Evolutionary conservation across 805 yeast species (phyloP), one percentile per base, ranked within the genome.

Genomic region (Saccharomycopsis javanensis): DNA sequence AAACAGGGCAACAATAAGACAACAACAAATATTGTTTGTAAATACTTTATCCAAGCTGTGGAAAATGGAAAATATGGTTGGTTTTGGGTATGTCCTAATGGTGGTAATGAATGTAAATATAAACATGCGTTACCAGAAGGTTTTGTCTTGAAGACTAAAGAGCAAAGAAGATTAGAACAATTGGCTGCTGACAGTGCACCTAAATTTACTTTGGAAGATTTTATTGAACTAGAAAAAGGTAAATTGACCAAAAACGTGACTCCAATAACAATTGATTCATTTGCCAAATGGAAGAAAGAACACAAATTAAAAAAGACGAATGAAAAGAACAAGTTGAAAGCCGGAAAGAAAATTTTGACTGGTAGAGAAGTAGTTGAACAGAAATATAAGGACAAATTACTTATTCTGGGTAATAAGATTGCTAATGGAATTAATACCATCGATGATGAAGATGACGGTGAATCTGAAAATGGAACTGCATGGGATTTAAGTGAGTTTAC

Each of bases 21-120:
- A 10, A 90, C 97, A 13, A 94, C 99, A 0, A 97, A 92, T 63
- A 94, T 80, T 64, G 88, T 94, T 53, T 94, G 99, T 79, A 94
- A 91, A 70, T 82, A 71, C 71, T 95, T 94, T 74, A 88, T 94
- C 63, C 96, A 90, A 60, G 98, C 99, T 0, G 97, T 94, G 58
- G 99, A 94, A 69, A 89, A 90, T 67, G 94, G 92, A 58, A 92
- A 92, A 69, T 94, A 94, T 69, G 99, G 99, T 67, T 94, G 99
- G 99, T 91, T 94, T 72, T 94, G 99, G 99, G 78, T 79, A 20
- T 94, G 99, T 75, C 99, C 99, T 28, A 88, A 88, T 64, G 91
- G 92, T 45, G 97, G 96, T 63, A 82, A 86, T 60, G 85, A 81
- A 60, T 94, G 99, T 80, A 92, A 85, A 76, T 94, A 94, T 75